Base-by-base conservation (phyloP, 495 filamentous ascomycete species). In the Apodospora peruviana region DNA sequence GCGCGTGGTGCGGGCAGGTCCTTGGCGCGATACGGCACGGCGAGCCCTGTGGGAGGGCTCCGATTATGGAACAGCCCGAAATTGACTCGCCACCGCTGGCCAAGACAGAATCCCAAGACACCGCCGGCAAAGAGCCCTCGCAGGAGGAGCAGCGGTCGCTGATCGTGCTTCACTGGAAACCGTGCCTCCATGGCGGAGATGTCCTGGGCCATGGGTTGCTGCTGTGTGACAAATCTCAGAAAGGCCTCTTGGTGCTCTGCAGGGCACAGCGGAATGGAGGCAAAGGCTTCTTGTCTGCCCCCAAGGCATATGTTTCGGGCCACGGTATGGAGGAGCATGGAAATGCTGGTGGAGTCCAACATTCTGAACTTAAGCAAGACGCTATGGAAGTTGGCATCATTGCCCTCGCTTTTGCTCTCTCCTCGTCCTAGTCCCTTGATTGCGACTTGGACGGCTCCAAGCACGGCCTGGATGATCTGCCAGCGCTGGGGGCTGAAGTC, bases 1-100 rank as follows among this genome's bases (percentile, higher is more conserved):
- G 86, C 78, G 3, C 79, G 70, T 0, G 71, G 65, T 0, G 83
- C 69, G 1, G 84, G 85, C 19, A 56, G 75, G 43, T 84, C 85
- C 52, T 90, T 91, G 1, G 81, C 79, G n/a, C 78, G 69, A 47
- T 78, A 91, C 0, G 87, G 87, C 0, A 90, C 84, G 3, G 86
- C 86, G 1, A 87, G 70, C 47, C 68, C 67, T 0, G 76, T 78
- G 14, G 59, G 48, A 0, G 66, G 64, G 0, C 37, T 39, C 34
- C 80, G 63, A 36, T 45, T 57, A 0, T 53, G 64, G 54, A 79
- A 66, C 23, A 85, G 69, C 0, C 85, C 85, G 52, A 83, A 89
- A 37, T 87, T 74, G 7, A 90, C 84, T 4, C 73, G 61, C 78
- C 81, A 88, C 5, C 86, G 68, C 11, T 78, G 68, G 0, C 61